Evolutionary conservation across 129 eudicot species (phyloP).

Genomic region (Calendula officinalis): DNA sequence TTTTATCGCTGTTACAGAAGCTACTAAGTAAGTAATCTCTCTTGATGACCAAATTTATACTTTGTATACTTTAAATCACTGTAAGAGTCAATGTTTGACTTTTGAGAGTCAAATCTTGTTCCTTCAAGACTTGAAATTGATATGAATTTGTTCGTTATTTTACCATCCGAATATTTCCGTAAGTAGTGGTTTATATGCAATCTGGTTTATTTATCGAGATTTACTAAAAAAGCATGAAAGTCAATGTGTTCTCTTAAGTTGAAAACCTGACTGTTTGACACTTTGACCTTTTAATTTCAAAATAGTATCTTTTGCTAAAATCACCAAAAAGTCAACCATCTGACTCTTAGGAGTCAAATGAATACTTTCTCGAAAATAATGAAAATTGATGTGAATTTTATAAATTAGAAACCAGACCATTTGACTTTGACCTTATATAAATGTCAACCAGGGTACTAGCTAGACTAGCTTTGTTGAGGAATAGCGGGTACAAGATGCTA

Average conservation of each 20-base stretch:
- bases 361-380: neutral
- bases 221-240: constrained; percentile 8
- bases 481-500: constrained; percentile 81
- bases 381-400: neutral
- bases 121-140: neutral
- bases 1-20: constrained; percentile 74
- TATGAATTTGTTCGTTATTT: neutral
- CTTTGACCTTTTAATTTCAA: neutral
- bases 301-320: neutral
- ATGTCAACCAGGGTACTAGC: constrained; percentile 56
- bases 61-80: neutral
- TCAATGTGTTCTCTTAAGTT: neutral
- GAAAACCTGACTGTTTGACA: constrained; percentile 11
- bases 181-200: neutral
- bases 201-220: constrained; percentile 12
- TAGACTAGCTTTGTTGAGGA: constrained; percentile 67
- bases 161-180: neutral
- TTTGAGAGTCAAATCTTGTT: constrained; percentile 16
- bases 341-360: constrained; percentile 1
- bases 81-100: constrained; percentile 15
- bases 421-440: constrained; percentile 3
- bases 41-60: neutral
- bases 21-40: constrained; percentile 58
- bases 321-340: neutral
- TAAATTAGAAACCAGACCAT: neutral